Evolutionary conservation across 2,329 filamentous ascomycete species (phyloP).

Genomic region (Talaromyces albobiverticillius): DNA sequence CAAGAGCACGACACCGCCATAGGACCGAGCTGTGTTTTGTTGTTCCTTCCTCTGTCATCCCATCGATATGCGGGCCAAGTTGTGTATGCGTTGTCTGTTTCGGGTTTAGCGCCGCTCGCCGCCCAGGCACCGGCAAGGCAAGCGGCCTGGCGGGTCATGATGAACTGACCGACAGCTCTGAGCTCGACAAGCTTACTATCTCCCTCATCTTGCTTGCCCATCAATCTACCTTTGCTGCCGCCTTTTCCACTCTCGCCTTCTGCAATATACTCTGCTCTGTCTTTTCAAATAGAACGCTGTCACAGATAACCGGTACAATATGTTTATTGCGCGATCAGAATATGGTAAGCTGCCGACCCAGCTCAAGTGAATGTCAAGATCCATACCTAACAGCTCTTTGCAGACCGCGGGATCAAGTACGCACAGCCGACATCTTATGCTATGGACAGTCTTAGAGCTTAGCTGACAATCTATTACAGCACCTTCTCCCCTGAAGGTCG

Average conservation of each 20-base stretch:
- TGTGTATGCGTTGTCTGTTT: constrained; percentile 10
- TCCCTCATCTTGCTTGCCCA: too few relatives aligned
- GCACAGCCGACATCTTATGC: constrained; percentile 30
- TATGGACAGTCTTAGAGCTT: neutral
- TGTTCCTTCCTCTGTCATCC: neutral
- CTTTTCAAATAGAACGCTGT: constrained; percentile 1
- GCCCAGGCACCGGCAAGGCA: constrained; percentile 12
- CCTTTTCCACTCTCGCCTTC: neutral
- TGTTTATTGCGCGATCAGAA: constrained; percentile 99
- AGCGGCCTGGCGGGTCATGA: neutral
- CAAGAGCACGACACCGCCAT: neutral
- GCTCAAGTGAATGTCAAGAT: constrained; percentile 18
- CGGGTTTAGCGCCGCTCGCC: neutral
- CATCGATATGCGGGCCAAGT: constrained; percentile 9
- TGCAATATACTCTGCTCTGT: neutral
- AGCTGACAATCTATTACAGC: constrained; percentile 47
- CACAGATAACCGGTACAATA: constrained; percentile 54
- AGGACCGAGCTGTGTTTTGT: neutral
- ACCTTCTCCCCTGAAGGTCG: constrained; percentile 99
- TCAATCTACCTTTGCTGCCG: neutral
- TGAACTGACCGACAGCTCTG: constrained; percentile 15
- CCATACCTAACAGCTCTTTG: constrained; percentile 36
- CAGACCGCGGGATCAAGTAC: constrained; percentile 97
- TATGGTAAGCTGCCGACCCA: constrained; percentile 68
- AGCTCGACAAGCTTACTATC: constrained; percentile 5